Conservation (phyloP, 345 rosid genomes). For the Aquilaria yunnanensis region DNA sequence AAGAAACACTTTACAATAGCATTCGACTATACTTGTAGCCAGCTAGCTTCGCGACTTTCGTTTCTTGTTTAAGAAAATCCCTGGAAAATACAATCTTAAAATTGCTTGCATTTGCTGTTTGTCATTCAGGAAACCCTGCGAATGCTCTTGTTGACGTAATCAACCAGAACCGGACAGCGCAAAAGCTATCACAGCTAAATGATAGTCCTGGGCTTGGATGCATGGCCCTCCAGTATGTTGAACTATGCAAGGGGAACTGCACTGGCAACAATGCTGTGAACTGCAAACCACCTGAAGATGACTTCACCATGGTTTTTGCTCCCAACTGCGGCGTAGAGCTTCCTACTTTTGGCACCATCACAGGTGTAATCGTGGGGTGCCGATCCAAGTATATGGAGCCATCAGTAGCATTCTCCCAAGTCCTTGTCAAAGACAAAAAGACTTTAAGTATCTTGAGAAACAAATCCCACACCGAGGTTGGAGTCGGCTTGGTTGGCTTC, state of each 20-base stretch:
- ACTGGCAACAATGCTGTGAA: slow-evolving; percentile 35
- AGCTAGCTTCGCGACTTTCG: too few species aligned
- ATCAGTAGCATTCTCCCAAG: slow-evolving; percentile 47
- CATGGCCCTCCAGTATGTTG: slow-evolving; percentile 75
- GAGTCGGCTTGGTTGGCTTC: slow-evolving; percentile 57
- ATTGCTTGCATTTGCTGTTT: neutral
- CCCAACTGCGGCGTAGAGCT: slow-evolving; percentile 85
- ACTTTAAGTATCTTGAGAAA: slow-evolving; percentile 47
- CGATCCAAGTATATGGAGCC: slow-evolving; percentile 55
- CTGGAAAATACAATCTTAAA: neutral
- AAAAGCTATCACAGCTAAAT: slow-evolving; percentile 41
- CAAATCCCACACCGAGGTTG: slow-evolving; percentile 57
- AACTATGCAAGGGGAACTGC: slow-evolving; percentile 70
- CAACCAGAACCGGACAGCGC: slow-evolving; percentile 62
- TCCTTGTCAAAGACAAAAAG: slow-evolving; percentile 50
- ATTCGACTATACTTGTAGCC: too few species aligned
- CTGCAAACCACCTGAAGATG: slow-evolving; percentile 64
- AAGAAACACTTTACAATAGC: too few species aligned
- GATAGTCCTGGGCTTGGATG: slow-evolving; percentile 89
- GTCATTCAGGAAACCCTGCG: slow-evolving; percentile 62
- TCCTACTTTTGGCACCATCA: slow-evolving; percentile 62
- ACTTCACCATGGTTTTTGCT: slow-evolving; percentile 74
- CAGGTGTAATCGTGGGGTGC: slow-evolving; percentile 74
- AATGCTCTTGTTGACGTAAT: slow-evolving; percentile 65
- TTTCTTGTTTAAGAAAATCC: too few species aligned